Conservation (phyloP, 208 protist genomes). For the Jaenimonas drosophilae region DNA sequence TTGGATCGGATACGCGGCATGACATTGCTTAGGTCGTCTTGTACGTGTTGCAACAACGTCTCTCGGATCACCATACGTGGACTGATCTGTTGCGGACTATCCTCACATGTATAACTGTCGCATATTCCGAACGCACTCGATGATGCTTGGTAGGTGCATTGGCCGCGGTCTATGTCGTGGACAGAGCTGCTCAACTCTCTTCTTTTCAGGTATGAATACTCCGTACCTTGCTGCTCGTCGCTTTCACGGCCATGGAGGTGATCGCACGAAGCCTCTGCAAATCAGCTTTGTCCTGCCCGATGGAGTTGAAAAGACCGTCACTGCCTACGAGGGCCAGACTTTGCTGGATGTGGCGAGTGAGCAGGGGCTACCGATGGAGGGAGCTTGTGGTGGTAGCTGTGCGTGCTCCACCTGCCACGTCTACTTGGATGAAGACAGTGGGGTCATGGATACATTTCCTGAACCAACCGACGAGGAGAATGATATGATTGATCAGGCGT, state of each 20-base stretch:
- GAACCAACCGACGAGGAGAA: conserved; percentile 93
- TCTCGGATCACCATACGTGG: too few species aligned
- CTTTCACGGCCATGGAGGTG: conserved; percentile 50
- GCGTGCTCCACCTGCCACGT: conserved; percentile 98
- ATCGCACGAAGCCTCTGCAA: conserved; percentile 43
- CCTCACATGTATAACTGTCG: too few species aligned
- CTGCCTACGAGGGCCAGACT: conserved; percentile 87
- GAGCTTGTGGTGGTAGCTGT: conserved; percentile 92
- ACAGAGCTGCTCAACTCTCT: too few species aligned
- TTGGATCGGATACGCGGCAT: too few species aligned
- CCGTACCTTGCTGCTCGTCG: too few species aligned
- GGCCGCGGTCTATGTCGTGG: too few species aligned
- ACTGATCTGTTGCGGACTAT: too few species aligned
- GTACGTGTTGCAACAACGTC: too few species aligned
- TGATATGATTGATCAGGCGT: conserved; percentile 89
- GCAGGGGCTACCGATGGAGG: conserved; percentile 94
- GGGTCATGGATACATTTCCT: conserved; percentile 78
- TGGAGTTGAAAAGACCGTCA: conserved; percentile 34
- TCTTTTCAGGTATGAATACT: too few species aligned
- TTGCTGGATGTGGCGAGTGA: conserved; percentile 91
- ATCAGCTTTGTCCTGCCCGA: conserved; percentile 49
- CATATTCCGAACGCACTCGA: too few species aligned
- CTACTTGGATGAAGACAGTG: conserved; percentile 83
- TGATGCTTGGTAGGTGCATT: too few species aligned
- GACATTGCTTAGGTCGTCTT: too few species aligned